These are phyloP conservation scores for Salix suchowensis DNA, from an alignment of 345 rosid species.

Conservation along the genomic window DNA sequence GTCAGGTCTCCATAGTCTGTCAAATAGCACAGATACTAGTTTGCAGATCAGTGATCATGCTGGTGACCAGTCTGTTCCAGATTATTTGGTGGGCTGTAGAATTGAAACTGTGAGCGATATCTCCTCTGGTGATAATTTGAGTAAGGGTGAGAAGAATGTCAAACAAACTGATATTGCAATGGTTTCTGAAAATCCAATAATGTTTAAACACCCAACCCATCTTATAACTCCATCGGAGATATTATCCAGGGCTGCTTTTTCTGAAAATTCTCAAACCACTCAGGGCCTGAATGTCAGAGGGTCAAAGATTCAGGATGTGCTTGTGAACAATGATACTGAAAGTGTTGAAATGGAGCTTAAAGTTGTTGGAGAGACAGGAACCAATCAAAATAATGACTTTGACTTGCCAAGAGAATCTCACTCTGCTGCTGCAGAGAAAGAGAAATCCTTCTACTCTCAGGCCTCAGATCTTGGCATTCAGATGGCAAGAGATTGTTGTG, in stretches of 20 bases:
- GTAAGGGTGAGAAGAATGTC: conserved; percentile 16
- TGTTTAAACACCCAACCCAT: conserved; percentile 31
- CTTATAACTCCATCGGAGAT: conserved; percentile 28
- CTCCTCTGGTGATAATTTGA: conserved; percentile 24
- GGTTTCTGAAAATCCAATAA: conserved; percentile 10
- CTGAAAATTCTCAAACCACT: conserved; percentile 34
- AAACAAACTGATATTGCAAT: conserved; percentile 12
- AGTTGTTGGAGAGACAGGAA: conserved; percentile 18
- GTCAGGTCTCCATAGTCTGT: conserved; percentile 28
- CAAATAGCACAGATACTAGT: conserved; percentile 27
- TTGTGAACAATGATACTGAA: conserved; percentile 10
- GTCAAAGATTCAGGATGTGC: conserved; percentile 14
- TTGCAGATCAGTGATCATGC: conserved; percentile 29
- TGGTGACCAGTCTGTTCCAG: conserved; percentile 16
- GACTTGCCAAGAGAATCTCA: conserved; percentile 17
- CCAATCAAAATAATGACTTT: conserved; percentile 1
- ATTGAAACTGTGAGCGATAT: conserved; percentile 17
- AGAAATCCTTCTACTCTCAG: conserved; percentile 24
- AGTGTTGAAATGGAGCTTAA: conserved; percentile 20
- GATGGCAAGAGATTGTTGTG: conserved; percentile 42
- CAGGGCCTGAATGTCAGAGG: conserved; percentile 25
- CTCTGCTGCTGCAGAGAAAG: conserved; percentile 14
- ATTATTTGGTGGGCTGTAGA: conserved; percentile 17
- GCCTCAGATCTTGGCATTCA: conserved; percentile 24
- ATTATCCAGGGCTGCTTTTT: conserved; percentile 6